Evolutionary conservation across 1,284 basidiomycete genomes (phyloP).

Genomic region (Neonothopanus nambi): DNA sequence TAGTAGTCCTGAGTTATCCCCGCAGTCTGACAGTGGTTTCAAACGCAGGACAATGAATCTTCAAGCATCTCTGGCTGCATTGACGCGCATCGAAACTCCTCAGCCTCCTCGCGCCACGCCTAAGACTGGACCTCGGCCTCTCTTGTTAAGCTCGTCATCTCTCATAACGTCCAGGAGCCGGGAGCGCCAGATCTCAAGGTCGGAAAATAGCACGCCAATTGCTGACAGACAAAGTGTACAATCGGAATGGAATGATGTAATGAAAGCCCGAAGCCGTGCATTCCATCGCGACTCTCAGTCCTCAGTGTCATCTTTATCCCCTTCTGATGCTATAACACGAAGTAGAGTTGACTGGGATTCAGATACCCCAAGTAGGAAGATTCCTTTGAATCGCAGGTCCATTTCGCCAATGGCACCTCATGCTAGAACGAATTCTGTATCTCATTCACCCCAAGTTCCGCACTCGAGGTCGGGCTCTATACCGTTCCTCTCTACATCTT

Average conservation of each 20-base stretch:
- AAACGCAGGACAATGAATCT: conserved; percentile 37
- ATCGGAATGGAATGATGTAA: conserved; percentile 52
- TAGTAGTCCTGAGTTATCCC: conserved; percentile 37
- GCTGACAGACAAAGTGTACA: conserved; percentile 18
- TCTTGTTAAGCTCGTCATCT: conserved; percentile 52
- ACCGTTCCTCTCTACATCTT: conserved; percentile 7
- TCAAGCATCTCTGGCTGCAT: conserved; percentile 45
- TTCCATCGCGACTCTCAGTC: conserved; percentile 57
- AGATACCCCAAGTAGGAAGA: conserved; percentile 54
- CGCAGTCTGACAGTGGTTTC: conserved; percentile 37
- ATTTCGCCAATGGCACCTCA: conserved; percentile 71
- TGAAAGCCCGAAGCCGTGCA: conserved; percentile 38
- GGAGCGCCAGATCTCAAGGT: conserved; percentile 31
- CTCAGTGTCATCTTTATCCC: conserved; percentile 61
- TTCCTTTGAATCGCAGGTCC: conserved; percentile 65
- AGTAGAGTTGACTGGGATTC: conserved; percentile 54
- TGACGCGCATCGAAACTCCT: conserved; percentile 30
- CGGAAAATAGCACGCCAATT: conserved; percentile 38
- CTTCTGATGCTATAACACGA: conserved; percentile 41
- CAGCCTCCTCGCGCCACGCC: conserved; percentile 31
- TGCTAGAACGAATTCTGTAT: conserved; percentile 31
- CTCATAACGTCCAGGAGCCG: conserved; percentile 38
- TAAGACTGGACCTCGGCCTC: conserved; percentile 54
- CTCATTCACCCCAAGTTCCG: conserved; percentile 5
- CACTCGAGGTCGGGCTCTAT: conserved; percentile 6